A percentile compares a stretch with the other conserved stretches of the same genome.
Conservation (phyloP, 495 filamentous ascomycete species). For the Penicillium flavigenum region DNA sequence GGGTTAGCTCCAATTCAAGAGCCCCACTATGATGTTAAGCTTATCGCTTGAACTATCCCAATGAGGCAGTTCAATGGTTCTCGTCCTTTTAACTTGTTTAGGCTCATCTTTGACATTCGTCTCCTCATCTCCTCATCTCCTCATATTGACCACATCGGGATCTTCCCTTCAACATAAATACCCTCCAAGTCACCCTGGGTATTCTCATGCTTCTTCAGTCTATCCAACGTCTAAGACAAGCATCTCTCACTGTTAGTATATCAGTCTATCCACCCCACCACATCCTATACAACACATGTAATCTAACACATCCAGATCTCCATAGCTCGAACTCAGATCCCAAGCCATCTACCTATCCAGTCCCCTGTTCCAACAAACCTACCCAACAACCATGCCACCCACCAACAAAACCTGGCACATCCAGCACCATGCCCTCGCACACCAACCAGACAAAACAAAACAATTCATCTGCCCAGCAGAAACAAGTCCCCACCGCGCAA, state of each 20-base stretch:
- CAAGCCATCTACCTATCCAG: not conserved
- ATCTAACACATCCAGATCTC: constrained; percentile 8
- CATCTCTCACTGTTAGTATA: constrained; percentile 3
- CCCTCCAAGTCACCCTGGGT: not conserved
- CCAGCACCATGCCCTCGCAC: constrained; percentile 5
- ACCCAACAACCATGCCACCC: constrained; percentile 13
- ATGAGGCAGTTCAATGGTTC: constrained; percentile 13
- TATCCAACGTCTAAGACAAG: not conserved
- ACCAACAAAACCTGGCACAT: constrained; percentile 19
- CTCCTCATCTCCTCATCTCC: not conserved
- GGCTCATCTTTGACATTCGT: not conserved
- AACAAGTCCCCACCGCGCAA: constrained; percentile 31
- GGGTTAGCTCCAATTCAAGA: not conserved
- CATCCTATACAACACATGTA: not conserved
- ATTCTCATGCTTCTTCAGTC: constrained; percentile 4
- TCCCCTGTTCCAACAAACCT: not conserved
- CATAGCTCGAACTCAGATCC: not conserved
- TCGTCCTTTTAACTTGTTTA: not conserved
- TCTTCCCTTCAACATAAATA: not conserved
- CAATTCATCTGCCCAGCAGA: constrained; percentile 29
- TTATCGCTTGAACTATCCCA: constrained; percentile 23
- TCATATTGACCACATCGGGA: not conserved
- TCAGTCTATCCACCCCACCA: not conserved
- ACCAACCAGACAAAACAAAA: constrained; percentile 14
- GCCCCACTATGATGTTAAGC: not conserved